Conservation (phyloP, 176 grass and related monocot genomes). For the Raddia distichophylla region DNA sequence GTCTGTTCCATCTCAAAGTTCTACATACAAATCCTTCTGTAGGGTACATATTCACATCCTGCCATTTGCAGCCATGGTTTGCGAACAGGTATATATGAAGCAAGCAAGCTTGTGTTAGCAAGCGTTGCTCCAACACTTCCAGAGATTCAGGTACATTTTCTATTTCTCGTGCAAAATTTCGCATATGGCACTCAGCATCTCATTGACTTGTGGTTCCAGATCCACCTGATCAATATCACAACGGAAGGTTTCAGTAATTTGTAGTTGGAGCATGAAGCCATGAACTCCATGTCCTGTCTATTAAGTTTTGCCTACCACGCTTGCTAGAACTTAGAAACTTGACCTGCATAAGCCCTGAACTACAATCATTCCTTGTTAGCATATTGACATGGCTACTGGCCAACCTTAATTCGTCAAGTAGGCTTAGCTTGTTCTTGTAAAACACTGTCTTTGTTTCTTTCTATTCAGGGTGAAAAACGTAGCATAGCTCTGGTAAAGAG, state of each 20-base stretch:
- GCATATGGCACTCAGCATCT: not conserved
- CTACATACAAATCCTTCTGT: slow-evolving; percentile 18
- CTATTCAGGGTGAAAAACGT: not conserved
- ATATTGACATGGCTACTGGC: not conserved
- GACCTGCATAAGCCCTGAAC: not conserved
- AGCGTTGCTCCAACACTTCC: slow-evolving; percentile 86
- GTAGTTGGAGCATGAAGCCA: not conserved
- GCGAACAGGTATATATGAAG: slow-evolving; percentile 98
- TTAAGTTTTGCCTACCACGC: not conserved
- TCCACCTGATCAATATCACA: slow-evolving; percentile 2
- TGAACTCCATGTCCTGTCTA: not conserved
- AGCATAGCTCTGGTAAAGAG: not conserved
- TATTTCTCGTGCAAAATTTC: not conserved
- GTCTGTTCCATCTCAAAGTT: slow-evolving; percentile 40
- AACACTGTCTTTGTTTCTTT: not conserved
- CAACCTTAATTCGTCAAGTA: not conserved
- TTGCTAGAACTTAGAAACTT: not conserved
- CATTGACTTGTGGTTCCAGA: not conserved
- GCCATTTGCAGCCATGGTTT: slow-evolving; percentile 82
- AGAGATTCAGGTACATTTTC: slow-evolving; percentile 75
- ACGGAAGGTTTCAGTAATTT: slow-evolving; percentile 8
- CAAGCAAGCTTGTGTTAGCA: slow-evolving; percentile 82
- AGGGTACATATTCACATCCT: slow-evolving; percentile 36
- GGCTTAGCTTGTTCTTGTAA: not conserved
- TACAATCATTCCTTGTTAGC: slow-evolving; percentile 1